Conservation (phyloP, 331 rosid species). For the Cydonia oblonga region DNA sequence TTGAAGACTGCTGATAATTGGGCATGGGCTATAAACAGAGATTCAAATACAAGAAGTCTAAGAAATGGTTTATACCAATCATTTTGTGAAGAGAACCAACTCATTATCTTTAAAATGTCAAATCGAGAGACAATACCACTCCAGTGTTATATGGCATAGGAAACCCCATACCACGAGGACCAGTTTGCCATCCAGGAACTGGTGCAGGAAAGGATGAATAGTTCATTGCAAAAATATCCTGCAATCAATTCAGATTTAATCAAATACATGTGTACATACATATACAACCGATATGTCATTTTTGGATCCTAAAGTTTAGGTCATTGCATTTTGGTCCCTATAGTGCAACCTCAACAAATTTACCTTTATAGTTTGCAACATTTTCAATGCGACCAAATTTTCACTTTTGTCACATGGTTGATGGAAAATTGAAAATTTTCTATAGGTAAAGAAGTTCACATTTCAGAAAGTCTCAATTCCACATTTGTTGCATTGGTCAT, state of each 20-base stretch:
- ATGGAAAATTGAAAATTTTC: not conserved
- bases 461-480: not conserved
- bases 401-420: not conserved
- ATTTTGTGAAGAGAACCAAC: constrained; percentile 12
- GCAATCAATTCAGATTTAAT: constrained; percentile 23
- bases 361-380: not conserved
- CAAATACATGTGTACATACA: not conserved
- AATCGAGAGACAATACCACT: constrained; percentile 39
- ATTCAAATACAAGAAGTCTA: constrained; percentile 6
- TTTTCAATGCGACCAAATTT: not conserved
- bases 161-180: constrained; percentile 59
- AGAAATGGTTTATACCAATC: constrained; percentile 5
- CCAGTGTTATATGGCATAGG: constrained; percentile 45
- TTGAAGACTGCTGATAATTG: constrained; percentile 44
- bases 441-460: not conserved
- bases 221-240: constrained; percentile 65
- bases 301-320: not conserved
- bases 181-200: constrained; percentile 70
- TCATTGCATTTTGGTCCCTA: not conserved
- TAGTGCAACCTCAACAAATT: not conserved
- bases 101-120: constrained; percentile 11
- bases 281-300: not conserved
- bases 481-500: not conserved
- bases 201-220: constrained; percentile 52
- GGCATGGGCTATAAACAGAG: constrained; percentile 43